Evolutionary conservation across 768 basidiomycete genomes (phyloP), one percentile per base, ranked within the genome.

Genomic region (Suillus plorans): DNA sequence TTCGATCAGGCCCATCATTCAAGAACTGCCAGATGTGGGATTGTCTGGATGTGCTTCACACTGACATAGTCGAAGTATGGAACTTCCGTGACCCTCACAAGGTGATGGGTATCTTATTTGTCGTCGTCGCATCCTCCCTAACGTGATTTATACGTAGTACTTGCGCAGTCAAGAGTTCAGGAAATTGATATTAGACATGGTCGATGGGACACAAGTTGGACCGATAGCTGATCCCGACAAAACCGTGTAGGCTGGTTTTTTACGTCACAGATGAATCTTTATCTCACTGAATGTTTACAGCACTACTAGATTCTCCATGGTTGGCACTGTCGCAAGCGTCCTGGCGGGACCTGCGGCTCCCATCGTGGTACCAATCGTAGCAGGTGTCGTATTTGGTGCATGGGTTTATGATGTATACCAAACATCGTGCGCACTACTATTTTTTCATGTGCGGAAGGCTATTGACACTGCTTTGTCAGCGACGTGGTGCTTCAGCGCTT

Each of bases 31-130:
- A 31, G 31, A 14, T 16, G 8, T 10, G 16, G 52, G 52, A 31
- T 9, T 71, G 70, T 56, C 44, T 71, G 2, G 20, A 63, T 6
- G 62, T 69, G n/a, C 63, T 71, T 16, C 70, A 71, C 50, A 28
- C 57, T 0, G 70, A 71, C 34, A 69, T 71, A 16, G 47, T 71
- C n/a, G 25, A n/a, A 0, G 60, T 66, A 5, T 71, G 70, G 70
- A 69, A 71, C 50, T 67, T 71, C 45, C 18, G 7, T 3, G 67
- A 67, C 44, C 52, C 62, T 36, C 20, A 36, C 1, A 5, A 7
- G 31, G 62, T 63, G 34, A 58, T 37, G 8, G 1, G 12, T 1
- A 12, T 28, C 31, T 31, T 31, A 31, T 31, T 31, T 31, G 31
- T 31, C 31, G 31, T 31, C 31, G 31, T 31, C 31, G 37, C 37